Evolutionary conservation across 2,329 filamentous ascomycete genomes (phyloP).

Genomic region (Paecilomyces formosus): DNA sequence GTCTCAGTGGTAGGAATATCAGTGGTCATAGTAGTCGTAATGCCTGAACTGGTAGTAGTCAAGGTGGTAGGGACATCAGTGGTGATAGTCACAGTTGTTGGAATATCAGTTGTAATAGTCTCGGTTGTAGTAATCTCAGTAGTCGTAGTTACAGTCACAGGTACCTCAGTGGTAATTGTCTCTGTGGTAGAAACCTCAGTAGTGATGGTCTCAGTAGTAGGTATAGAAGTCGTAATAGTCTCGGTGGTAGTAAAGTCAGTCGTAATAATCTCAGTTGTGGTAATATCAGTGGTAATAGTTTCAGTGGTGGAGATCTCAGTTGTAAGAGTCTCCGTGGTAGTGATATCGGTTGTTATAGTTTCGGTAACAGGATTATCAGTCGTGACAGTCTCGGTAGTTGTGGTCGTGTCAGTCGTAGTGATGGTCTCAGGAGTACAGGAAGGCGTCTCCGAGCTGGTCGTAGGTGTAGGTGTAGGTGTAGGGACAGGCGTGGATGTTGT

Average conservation of each 20-base stretch:
- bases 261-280: neutral
- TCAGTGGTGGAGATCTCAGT: neutral
- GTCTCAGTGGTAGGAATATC: neutral
- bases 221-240: neutral
- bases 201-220: neutral
- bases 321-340: neutral
- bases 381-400: neutral
- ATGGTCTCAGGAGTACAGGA: no score
- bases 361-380: neutral
- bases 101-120: neutral
- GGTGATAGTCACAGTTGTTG: neutral
- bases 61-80: neutral
- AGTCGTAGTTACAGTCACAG: neutral
- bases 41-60: neutral
- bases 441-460: neutral
- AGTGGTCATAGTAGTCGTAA: neutral
- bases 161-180: neutral
- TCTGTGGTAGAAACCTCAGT: neutral
- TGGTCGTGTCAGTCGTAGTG: neutral
- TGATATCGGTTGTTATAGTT: neutral
- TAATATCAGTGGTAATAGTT: neutral
- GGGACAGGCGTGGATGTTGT: neutral
- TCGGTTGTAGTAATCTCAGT: neutral
- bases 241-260: neutral
- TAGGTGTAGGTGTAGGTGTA: neutral